These are phyloP conservation scores for Arthrobotrys megalospora DNA, from an alignment of 2,329 filamentous ascomycete genomes.

Conservation along the genomic window DNA sequence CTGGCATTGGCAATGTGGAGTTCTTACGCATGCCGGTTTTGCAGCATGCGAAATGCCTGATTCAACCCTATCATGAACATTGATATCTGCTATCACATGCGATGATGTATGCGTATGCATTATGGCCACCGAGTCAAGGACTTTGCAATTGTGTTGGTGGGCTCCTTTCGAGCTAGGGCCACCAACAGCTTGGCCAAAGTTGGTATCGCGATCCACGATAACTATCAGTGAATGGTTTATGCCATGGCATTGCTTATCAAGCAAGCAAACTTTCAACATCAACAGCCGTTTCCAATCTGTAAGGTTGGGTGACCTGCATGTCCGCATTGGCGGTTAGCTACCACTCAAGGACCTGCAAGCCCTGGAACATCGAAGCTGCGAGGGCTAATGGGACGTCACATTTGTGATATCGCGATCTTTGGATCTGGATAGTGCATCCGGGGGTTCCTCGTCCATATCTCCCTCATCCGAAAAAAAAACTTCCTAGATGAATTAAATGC, in stretches of 20 bases:
- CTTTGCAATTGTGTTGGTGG: constrained; percentile 7
- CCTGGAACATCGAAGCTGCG: not conserved
- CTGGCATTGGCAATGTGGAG: not conserved
- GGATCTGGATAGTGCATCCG: constrained; percentile 34
- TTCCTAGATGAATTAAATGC: constrained; percentile 38
- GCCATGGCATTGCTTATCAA: constrained; percentile 14
- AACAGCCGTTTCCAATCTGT: constrained; percentile 18
- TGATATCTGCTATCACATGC: constrained; percentile 12
- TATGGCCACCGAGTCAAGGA: not conserved
- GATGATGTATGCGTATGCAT: not conserved
- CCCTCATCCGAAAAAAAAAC: constrained; percentile 18
- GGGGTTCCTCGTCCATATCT: constrained; percentile 17
- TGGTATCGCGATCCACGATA: constrained; percentile 27
- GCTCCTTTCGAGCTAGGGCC: constrained; percentile 20
- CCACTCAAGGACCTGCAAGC: constrained; percentile 18
- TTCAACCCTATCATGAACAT: constrained; percentile 1
- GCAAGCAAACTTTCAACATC: not conserved
- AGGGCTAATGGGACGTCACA: constrained; percentile 31
- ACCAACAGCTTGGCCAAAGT: constrained; percentile 8
- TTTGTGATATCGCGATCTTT: constrained; percentile 32
- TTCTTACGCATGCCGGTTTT: constrained; percentile 10
- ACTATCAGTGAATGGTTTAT: not conserved
- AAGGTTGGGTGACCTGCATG: constrained; percentile 17
- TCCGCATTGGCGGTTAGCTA: constrained; percentile 32
- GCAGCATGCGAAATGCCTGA: constrained; percentile 7